Base-by-base conservation (phyloP, 805 yeast genomes). In the Yamadazyma endophytica region DNA sequence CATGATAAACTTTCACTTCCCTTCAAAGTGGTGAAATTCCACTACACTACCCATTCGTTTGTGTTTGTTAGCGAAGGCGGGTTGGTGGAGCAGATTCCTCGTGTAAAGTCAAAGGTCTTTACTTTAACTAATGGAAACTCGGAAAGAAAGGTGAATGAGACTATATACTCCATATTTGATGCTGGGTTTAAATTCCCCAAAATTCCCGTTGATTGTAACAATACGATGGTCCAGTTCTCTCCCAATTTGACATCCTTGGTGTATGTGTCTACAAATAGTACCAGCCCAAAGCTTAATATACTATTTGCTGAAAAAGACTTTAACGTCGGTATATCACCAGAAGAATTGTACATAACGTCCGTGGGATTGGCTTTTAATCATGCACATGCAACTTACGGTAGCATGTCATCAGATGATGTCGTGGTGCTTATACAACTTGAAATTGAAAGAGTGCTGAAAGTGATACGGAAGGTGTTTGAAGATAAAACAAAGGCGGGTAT, bases 341-440 rank as follows among this genome's bases (percentile, higher is more conserved):
- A 64, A 3, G 58, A 61, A 9, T 35, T 68, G 24, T 51, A 58
- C n/a, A 43, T 67, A 2, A 56, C 75, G 1, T 69, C 83, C 0
- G 77, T 75, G 1, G 79, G 76, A 0, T 55, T 85, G 30, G 85
- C 94, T 0, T 64, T 72, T 17, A 58, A 77, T 5, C 87, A 83
- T 51, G 76, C 92, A 0, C 68, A 71, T 33, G 75, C 88, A 0
- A 84, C 89, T 44, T 83, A 79, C 52, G 68, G 78, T 28, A 81
- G 74, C 31, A 61, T 75, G 6, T 71, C 75, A 33, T 70, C 81
- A 4, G 95, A 86, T 46, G 96, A 87, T 44, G 52, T 87, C 32
- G 58, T 82, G 22, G 69, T 73, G 1, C 59, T 82, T 2, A 65
- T 79, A 11, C 75, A 75, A 44, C 42, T 51, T 1, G 79, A 77